Conservation (phyloP, 2,329 filamentous ascomycete genomes). For the Helotiales sp. region DNA sequence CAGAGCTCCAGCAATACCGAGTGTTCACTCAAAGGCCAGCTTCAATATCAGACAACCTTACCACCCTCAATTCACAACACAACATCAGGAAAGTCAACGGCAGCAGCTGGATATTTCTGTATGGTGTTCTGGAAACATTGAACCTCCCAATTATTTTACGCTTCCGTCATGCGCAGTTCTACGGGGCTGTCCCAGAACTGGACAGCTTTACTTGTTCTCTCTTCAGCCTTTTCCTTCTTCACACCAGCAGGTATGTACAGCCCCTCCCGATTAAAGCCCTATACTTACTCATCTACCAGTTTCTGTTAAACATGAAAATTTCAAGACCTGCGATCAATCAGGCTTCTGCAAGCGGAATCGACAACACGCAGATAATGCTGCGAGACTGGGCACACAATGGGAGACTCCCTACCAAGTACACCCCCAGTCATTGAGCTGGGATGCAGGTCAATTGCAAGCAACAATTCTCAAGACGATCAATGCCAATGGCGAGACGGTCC, state of each 20-base stretch:
- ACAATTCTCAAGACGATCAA: conserved; percentile 80
- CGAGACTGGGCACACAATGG: conserved; percentile 70
- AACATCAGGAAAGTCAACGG: background rate
- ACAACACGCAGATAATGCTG: conserved; percentile 80
- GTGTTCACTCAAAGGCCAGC: no score
- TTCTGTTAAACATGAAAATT: conserved; percentile 92
- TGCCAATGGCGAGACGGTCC: conserved; percentile 68
- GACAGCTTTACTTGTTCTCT: conserved; percentile 66
- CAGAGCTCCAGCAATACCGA: conserved; percentile 11
- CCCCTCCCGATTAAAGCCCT: background rate
- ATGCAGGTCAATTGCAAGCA: conserved; percentile 79
- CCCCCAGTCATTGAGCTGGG: conserved; percentile 73
- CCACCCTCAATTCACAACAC: background rate
- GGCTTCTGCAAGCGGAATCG: conserved; percentile 98
- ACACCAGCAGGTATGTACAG: conserved; percentile 64
- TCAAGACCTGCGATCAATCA: conserved; percentile 94
- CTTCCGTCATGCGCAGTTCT: conserved; percentile 35
- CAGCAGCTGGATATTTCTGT: conserved; percentile 26
- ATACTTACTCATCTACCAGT: conserved; percentile 52
- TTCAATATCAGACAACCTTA: background rate
- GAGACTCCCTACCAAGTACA: conserved; percentile 80
- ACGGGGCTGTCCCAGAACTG: conserved; percentile 61
- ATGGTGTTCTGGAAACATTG: conserved; percentile 12
- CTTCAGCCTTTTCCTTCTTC: conserved; percentile 64
- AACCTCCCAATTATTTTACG: conserved; percentile 14